These are phyloP conservation scores for Teratosphaeria viscida DNA, from an alignment of 2,329 filamentous ascomycete genomes.

Conservation along the genomic window DNA sequence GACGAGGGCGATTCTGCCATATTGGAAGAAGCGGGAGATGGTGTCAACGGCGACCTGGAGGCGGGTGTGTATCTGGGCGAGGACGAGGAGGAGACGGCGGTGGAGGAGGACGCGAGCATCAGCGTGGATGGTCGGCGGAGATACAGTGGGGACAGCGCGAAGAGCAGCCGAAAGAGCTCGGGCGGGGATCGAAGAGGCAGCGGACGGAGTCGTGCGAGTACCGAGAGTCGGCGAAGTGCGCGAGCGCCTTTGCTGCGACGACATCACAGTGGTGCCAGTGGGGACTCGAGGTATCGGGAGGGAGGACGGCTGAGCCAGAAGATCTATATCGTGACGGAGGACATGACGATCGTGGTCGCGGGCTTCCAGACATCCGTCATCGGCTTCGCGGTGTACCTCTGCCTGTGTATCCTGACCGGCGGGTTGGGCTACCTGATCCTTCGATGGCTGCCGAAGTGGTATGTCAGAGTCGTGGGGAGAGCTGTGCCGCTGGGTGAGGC, in stretches of 20 bases:
- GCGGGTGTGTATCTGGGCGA: slow-evolving; percentile 24
- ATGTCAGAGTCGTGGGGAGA: slow-evolving; percentile 63
- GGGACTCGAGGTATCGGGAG: slow-evolving; percentile 49
- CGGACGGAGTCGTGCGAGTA: slow-evolving; percentile 47
- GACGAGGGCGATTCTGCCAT: slow-evolving; percentile 37
- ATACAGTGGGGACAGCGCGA: slow-evolving; percentile 37
- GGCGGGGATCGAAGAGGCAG: slow-evolving; percentile 32
- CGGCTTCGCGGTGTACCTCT: slow-evolving; percentile 59
- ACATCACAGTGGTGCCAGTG: slow-evolving; percentile 59
- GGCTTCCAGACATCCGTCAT: slow-evolving; percentile 71
- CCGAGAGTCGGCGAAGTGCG: slow-evolving; percentile 27
- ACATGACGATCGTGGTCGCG: slow-evolving; percentile 85
- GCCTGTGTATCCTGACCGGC: slow-evolving; percentile 59
- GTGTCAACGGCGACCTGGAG: slow-evolving; percentile 22
- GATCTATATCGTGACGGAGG: slow-evolving; percentile 84
- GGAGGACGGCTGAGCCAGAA: slow-evolving; percentile 70
- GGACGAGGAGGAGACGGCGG: slow-evolving; percentile 5
- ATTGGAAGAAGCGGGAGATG: slow-evolving; percentile 35
- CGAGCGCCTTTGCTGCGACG: slow-evolving; percentile 55
- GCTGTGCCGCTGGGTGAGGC: slow-evolving; percentile 61
- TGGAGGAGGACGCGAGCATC: background rate
- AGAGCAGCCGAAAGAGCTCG: slow-evolving; percentile 44
- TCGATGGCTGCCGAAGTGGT: slow-evolving; percentile 83
- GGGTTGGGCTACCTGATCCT: slow-evolving; percentile 77
- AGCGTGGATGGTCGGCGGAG: background rate